phyloP scores from a whole-genome alignment of 2,329 filamentous ascomycete species.

The Davidsoniella eucalypti region DNA sequence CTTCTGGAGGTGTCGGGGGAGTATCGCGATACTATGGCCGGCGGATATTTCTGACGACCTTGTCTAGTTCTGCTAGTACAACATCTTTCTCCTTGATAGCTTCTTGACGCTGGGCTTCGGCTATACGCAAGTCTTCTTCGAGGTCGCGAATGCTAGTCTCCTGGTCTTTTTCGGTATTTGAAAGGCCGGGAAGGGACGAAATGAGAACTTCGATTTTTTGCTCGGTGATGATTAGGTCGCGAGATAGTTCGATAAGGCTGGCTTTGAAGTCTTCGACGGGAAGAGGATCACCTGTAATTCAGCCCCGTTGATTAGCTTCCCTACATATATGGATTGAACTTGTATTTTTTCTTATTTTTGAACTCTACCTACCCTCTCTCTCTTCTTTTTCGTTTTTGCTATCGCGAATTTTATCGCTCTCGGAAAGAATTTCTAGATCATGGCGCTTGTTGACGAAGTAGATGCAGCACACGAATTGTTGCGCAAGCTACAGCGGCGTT shows the following conservation, averaged over 20 bases:
- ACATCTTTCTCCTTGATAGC: slow-evolving; percentile 48
- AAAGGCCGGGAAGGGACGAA: slow-evolving; percentile 56
- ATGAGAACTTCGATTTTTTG: slow-evolving; percentile 71
- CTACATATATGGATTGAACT: too few species aligned
- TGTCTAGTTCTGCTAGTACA: slow-evolving; percentile 42
- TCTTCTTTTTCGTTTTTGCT: slow-evolving; percentile 36
- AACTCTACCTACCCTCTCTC: slow-evolving; percentile 28
- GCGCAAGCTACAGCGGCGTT: slow-evolving; percentile 35
- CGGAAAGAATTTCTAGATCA: slow-evolving; percentile 42
- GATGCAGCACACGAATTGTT: slow-evolving; percentile 51
- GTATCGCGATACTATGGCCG: slow-evolving; percentile 29
- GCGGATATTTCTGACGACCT: slow-evolving; percentile 42
- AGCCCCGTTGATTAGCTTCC: neutral
- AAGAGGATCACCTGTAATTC: slow-evolving; percentile 38
- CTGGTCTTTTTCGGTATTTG: slow-evolving; percentile 64
- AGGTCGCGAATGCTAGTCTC: slow-evolving; percentile 47
- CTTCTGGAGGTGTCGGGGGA: too few species aligned
- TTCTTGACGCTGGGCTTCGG: slow-evolving; percentile 44
- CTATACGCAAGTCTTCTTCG: slow-evolving; percentile 46
- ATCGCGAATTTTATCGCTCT: slow-evolving; percentile 42
- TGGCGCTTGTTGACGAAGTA: slow-evolving; percentile 54
- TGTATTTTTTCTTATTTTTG: too few species aligned
- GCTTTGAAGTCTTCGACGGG: slow-evolving; percentile 47
- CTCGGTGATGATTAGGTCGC: slow-evolving; percentile 62
- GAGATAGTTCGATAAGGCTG: slow-evolving; percentile 55